A percentile compares a stretch with the other conserved stretches of the same genome.
phyloP scores from a whole-genome alignment of 352 stramenopile genomes.

The Globisporangium cederbergense region DNA sequence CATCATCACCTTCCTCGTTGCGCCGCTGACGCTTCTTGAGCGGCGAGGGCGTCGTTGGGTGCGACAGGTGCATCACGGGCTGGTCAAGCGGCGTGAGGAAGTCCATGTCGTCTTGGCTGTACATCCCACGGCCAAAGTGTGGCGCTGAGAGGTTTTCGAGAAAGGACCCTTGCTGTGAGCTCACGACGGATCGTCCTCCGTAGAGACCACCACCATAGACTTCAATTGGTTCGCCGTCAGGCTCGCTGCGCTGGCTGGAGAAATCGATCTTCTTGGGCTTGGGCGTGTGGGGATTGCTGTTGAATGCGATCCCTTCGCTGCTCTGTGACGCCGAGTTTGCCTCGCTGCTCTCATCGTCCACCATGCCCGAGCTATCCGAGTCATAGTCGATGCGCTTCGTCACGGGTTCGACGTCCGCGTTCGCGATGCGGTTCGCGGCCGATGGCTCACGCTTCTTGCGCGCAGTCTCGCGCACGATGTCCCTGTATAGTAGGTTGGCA shows the following conservation, averaged over 20 bases:
- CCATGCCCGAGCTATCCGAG: slow-evolving; percentile 32
- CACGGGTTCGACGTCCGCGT: slow-evolving; percentile 36
- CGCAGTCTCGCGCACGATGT: slow-evolving; percentile 25
- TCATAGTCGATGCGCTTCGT: slow-evolving; percentile 82
- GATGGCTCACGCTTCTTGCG: slow-evolving; percentile 29
- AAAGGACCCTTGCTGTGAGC: slow-evolving; percentile 33
- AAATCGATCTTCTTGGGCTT: slow-evolving; percentile 82
- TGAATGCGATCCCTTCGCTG: slow-evolving; percentile 25
- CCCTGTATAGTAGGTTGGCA: slow-evolving; percentile 8
- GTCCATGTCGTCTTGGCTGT: slow-evolving; percentile 83
- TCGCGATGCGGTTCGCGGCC: slow-evolving; percentile 20
- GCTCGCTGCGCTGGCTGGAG: slow-evolving; percentile 70
- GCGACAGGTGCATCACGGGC: slow-evolving; percentile 75
- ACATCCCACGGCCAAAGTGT: slow-evolving; percentile 39
- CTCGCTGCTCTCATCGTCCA: slow-evolving; percentile 56
- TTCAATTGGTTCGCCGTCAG: slow-evolving; percentile 48
- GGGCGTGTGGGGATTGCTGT: slow-evolving; percentile 10
- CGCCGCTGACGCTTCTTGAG: slow-evolving; percentile 74
- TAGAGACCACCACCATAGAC: not conserved
- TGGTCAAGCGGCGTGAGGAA: slow-evolving; percentile 84
- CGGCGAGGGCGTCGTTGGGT: slow-evolving; percentile 76
- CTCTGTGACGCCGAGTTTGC: slow-evolving; percentile 31
- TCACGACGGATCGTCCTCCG: slow-evolving; percentile 6
- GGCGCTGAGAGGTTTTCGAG: slow-evolving; percentile 27
- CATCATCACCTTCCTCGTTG: slow-evolving; percentile 14